Base-by-base conservation (phyloP, 305 asterid genomes). In the Fraxinus sp. region DNA sequence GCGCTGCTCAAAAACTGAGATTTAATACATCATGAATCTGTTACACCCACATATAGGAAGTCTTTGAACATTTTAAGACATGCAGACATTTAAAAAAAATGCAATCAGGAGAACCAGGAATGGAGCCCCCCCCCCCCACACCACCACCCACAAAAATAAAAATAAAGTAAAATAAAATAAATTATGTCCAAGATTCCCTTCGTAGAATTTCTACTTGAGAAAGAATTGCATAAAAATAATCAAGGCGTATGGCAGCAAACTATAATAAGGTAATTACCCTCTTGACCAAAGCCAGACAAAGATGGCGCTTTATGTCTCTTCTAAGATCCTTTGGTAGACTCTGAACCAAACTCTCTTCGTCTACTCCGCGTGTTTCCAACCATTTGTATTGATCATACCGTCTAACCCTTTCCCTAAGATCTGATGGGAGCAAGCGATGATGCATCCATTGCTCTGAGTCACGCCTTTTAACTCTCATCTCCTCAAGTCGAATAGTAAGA, bases 381-480 rank as follows among this genome's bases (percentile, higher is more conserved):
- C 99, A 97, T 88, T 97, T 97, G 90, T 97, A 97, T 84, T 97
- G 99, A 87, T 97, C 99, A 80, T 95, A 97, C 80, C 97, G 97
- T 87, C 99, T 88, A 71, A 97, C 99, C 11, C 98, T 89, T 84
- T 92, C 98, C 62, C 98, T 90, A 52, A 97, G 95, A 46, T 97
- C 99, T 70, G 88, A 93, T 5, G 99, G 99, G 68, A 97, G 98
- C 88, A 97, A 86, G 75, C 99, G 99, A 84, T 97, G 99, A 87
- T 92, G 99, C 99, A 97, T 97, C 98, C 99, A 97, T 86, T 97
- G 99, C 88, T 97, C 98, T 30, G 99, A 95, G 90, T 97, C 99
- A 13, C 97, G 99, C 90, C 98, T 92, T 88, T 97, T 97, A 44
- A 97, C 97, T 87, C 99, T 93, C 99, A 97, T 97, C 94, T 95